phyloP scores from a whole-genome alignment of 148 eudicot genomes.

The Rhododendron griersonianum region DNA sequence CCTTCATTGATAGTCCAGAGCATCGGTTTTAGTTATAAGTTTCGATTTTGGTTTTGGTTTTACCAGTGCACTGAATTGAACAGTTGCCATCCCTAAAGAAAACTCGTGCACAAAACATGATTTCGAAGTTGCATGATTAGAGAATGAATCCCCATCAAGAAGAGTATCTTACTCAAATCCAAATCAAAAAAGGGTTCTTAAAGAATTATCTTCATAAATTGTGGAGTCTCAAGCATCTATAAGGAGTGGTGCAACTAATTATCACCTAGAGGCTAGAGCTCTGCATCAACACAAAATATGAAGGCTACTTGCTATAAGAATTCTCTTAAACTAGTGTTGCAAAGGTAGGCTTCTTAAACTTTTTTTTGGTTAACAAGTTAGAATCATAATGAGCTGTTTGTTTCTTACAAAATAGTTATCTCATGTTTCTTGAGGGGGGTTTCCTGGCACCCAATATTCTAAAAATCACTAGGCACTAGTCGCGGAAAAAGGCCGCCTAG shows the following conservation, averaged over 20 bases:
- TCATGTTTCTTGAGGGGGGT: too few relatives aligned
- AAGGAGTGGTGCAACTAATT: neutral
- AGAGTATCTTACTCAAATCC: neutral
- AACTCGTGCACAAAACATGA: neutral
- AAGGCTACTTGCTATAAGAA: neutral
- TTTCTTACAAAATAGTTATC: neutral
- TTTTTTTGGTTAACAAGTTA: neutral
- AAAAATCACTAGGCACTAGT: too few relatives aligned
- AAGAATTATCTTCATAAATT: neutral
- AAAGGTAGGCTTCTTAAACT: neutral
- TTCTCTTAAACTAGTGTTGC: neutral
- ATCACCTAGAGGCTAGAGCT: neutral
- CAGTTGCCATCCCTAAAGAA: too few relatives aligned
- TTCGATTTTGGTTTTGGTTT: too few relatives aligned
- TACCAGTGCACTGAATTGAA: too few relatives aligned
- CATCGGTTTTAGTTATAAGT: too few relatives aligned
- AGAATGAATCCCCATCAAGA: neutral
- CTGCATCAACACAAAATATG: neutral
- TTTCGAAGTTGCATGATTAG: neutral
- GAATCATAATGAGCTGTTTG: neutral
- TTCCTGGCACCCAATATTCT: too few relatives aligned
- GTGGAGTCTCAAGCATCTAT: neutral
- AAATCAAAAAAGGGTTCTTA: neutral
- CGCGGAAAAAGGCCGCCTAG: too few relatives aligned
- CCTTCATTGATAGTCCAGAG: too few relatives aligned